Conservation (phyloP, 2,329 filamentous ascomycete genomes). For the Fusarium sp. region DNA sequence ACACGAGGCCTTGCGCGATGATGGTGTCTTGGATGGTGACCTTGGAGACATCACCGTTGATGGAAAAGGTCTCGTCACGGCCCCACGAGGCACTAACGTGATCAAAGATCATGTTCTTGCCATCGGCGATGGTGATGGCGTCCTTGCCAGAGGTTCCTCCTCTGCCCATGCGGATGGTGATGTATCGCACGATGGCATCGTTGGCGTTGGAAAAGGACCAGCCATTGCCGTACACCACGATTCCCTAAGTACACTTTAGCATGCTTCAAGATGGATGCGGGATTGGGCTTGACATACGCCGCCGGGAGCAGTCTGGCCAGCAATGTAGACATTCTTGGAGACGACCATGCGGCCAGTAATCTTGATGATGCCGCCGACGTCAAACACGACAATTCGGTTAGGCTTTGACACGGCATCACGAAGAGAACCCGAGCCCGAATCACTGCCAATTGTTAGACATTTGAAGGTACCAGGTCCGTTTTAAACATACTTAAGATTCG, state of each 20-base stretch:
- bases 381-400: slow-evolving; percentile 60
- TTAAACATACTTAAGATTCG: slow-evolving; percentile 48
- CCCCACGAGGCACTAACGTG: slow-evolving; percentile 66
- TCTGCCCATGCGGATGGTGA: slow-evolving; percentile 66
- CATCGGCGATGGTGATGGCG: slow-evolving; percentile 64
- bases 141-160: slow-evolving; percentile 65
- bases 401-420: slow-evolving; percentile 54
- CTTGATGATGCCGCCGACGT: slow-evolving; percentile 60
- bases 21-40: slow-evolving; percentile 66
- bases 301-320: slow-evolving; percentile 62
- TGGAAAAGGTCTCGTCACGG: slow-evolving; percentile 67
- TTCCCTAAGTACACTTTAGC: slow-evolving; percentile 44
- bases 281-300: slow-evolving; percentile 48
- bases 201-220: slow-evolving; percentile 64
- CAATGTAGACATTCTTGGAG: slow-evolving; percentile 58
- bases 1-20: slow-evolving; percentile 65
- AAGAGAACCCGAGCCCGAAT: slow-evolving; percentile 53
- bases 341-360: slow-evolving; percentile 59
- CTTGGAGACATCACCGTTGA: slow-evolving; percentile 60
- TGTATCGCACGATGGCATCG: slow-evolving; percentile 66
- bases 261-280: too few relatives aligned
- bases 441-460: slow-evolving; percentile 3
- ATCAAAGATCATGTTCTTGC: slow-evolving; percentile 67
- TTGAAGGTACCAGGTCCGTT: fast-evolving
- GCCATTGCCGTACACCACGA: slow-evolving; percentile 67